Conservation (phyloP, 257 asterid genomes). For the Petunia secreta region DNA sequence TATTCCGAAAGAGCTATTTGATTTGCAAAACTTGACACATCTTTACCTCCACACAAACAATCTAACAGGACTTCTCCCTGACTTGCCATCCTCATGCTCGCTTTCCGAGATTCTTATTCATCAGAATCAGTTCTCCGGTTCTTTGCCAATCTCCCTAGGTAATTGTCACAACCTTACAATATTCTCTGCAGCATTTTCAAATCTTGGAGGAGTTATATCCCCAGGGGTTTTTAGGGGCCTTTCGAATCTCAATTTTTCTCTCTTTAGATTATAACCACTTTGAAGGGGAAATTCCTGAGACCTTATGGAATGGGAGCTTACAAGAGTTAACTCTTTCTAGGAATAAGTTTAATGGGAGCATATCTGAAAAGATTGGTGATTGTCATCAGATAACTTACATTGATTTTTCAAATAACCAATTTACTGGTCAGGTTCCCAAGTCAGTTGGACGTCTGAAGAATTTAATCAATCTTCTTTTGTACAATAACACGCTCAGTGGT, state of each 20-base stretch:
- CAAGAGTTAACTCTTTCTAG: constrained; percentile 31
- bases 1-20: constrained; percentile 43
- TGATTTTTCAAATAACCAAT: constrained; percentile 42
- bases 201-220: constrained; percentile 45
- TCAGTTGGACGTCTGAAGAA: constrained; percentile 40
- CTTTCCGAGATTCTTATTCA: constrained; percentile 39
- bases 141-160: constrained; percentile 41
- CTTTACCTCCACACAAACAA: constrained; percentile 36
- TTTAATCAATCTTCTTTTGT: constrained; percentile 33
- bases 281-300: constrained; percentile 51
- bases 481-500: constrained; percentile 37
- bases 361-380: constrained; percentile 41
- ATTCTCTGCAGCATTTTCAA: constrained; percentile 36
- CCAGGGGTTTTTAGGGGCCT: constrained; percentile 39
- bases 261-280: constrained; percentile 38
- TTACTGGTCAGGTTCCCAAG: constrained; percentile 47
- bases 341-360: constrained; percentile 47
- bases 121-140: constrained; percentile 41
- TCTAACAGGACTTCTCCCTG: constrained; percentile 39
- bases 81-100: constrained; percentile 36
- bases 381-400: constrained; percentile 33
- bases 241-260: constrained; percentile 27
- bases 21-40: constrained; percentile 37
- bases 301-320: constrained; percentile 44
- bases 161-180: constrained; percentile 43